Evolutionary conservation across 495 filamentous ascomycete species (phyloP).

Genomic region (Pseudotulostoma volvatum): DNA sequence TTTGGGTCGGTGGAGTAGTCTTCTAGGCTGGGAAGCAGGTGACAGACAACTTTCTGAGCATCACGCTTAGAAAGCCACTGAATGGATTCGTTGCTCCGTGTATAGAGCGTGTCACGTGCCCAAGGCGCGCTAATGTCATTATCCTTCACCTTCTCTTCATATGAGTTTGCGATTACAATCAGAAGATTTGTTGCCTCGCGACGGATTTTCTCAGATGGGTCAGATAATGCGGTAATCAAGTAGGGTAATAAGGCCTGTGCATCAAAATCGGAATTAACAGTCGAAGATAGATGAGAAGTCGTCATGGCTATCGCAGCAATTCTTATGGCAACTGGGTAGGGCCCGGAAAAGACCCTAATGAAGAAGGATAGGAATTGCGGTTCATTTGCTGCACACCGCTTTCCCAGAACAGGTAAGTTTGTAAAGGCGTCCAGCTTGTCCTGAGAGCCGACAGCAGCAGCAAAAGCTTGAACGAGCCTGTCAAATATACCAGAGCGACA

Average conservation of each 20-base stretch:
- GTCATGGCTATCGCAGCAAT: slow-evolving; percentile 48
- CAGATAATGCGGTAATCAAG: slow-evolving; percentile 51
- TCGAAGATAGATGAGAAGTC: slow-evolving; percentile 33
- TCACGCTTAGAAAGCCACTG: slow-evolving; percentile 44
- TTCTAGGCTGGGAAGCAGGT: slow-evolving; percentile 54
- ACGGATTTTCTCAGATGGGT: slow-evolving; percentile 56
- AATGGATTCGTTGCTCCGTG: slow-evolving; percentile 30
- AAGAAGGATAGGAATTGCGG: slow-evolving; percentile 65
- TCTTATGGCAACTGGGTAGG: slow-evolving; percentile 48
- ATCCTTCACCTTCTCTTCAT: slow-evolving; percentile 29
- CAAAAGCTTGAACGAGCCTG: slow-evolving; percentile 46
- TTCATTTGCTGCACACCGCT: slow-evolving; percentile 34
- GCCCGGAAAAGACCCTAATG: slow-evolving; percentile 53
- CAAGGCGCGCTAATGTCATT: slow-evolving; percentile 25
- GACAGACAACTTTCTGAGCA: slow-evolving; percentile 40
- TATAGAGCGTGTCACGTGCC: slow-evolving; percentile 42
- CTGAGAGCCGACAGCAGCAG: slow-evolving; percentile 35
- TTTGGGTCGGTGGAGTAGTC: slow-evolving; percentile 63
- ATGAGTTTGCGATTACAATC: slow-evolving; percentile 27
- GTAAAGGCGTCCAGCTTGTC: slow-evolving; percentile 39
- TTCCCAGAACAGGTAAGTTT: slow-evolving; percentile 39
- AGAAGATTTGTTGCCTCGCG: slow-evolving; percentile 53
- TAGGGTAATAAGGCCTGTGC: slow-evolving; percentile 69
- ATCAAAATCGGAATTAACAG: slow-evolving; percentile 37
- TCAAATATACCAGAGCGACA: slow-evolving; percentile 28